A percentile compares a stretch with the other conserved stretches of the same genome.
Conservation (phyloP, 1,284 basidiomycete genomes). For the Ceratobasidium sp. region DNA sequence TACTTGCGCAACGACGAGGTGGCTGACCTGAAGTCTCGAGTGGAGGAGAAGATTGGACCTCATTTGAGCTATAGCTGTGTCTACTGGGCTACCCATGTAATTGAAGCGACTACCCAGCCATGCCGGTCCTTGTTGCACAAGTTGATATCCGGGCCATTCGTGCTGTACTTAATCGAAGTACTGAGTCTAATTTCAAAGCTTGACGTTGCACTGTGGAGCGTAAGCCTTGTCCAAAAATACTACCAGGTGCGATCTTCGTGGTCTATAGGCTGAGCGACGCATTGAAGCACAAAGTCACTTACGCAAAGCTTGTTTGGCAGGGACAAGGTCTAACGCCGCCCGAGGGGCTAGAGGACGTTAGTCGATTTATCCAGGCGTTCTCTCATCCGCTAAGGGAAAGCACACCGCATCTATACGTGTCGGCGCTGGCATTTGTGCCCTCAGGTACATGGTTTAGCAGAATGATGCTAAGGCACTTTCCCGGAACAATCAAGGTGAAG, state of each 20-base stretch:
- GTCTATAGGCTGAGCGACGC: conserved; percentile 22
- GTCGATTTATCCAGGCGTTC: not conserved
- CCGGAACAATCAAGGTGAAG: not conserved
- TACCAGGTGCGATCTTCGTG: not conserved
- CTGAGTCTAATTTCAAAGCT: not conserved
- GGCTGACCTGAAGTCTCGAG: not conserved
- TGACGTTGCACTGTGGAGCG: not conserved
- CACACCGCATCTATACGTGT: conserved; percentile 21
- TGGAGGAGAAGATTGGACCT: not conserved
- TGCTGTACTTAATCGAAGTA: conserved; percentile 39
- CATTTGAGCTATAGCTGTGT: conserved; percentile 33
- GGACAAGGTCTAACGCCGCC: no score
- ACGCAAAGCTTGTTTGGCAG: no score
- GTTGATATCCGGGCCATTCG: not conserved
- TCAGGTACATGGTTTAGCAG: conserved; percentile 1
- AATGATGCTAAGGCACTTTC: not conserved
- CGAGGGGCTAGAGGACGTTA: not conserved
- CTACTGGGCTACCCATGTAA: conserved; percentile 38
- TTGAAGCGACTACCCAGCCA: not conserved
- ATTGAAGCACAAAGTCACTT: no score
- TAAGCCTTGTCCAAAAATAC: no score
- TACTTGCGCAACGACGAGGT: not conserved
- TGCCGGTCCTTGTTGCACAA: not conserved
- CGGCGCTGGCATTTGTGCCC: not conserved
- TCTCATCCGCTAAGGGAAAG: not conserved